These are phyloP conservation scores for Boletus subcaerulescens DNA, from an alignment of 768 basidiomycete species.

Conservation along the genomic window DNA sequence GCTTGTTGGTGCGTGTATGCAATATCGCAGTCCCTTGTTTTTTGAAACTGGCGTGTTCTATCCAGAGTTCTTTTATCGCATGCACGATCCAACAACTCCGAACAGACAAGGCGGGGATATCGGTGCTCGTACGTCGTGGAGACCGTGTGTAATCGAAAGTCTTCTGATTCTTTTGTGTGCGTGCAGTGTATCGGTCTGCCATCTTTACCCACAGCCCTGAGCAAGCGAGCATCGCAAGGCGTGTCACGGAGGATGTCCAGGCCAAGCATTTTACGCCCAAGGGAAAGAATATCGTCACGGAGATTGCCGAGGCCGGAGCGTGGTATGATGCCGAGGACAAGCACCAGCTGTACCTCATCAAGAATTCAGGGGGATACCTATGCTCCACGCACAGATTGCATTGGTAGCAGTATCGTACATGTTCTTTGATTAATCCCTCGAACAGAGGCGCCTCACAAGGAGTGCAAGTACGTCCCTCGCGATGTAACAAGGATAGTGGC, in stretches of 20 bases:
- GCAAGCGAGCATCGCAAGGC: conserved; percentile 49
- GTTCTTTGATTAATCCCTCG: too few relatives aligned
- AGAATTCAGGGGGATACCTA: conserved; percentile 86
- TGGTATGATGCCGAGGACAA: conserved; percentile 89
- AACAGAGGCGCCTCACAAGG: too few relatives aligned
- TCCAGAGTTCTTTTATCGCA: conserved; percentile 90
- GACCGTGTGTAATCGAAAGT: background rate
- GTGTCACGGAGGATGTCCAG: conserved; percentile 81
- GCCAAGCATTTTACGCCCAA: conserved; percentile 15
- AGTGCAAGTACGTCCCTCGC: too few relatives aligned
- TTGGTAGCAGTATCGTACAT: conserved; percentile 51
- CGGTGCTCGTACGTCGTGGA: conserved; percentile 64
- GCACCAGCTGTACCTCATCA: conserved; percentile 76
- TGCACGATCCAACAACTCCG: conserved; percentile 86
- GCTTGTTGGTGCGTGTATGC: conserved; percentile 66
- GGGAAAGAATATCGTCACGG: conserved; percentile 29
- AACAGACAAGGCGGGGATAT: conserved; percentile 75
- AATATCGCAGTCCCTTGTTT: background rate
- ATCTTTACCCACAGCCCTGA: conserved; percentile 72
- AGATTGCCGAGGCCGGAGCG: conserved; percentile 35
- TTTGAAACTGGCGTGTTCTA: conserved; percentile 19
- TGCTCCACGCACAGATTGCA: conserved; percentile 86
- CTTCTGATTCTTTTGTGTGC: background rate
- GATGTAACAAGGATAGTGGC: too few relatives aligned
- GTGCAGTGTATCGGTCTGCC: conserved; percentile 84